Evolutionary conservation across 2,329 filamentous ascomycete species (phyloP).

Genomic region (Elsinoe arachidis): DNA sequence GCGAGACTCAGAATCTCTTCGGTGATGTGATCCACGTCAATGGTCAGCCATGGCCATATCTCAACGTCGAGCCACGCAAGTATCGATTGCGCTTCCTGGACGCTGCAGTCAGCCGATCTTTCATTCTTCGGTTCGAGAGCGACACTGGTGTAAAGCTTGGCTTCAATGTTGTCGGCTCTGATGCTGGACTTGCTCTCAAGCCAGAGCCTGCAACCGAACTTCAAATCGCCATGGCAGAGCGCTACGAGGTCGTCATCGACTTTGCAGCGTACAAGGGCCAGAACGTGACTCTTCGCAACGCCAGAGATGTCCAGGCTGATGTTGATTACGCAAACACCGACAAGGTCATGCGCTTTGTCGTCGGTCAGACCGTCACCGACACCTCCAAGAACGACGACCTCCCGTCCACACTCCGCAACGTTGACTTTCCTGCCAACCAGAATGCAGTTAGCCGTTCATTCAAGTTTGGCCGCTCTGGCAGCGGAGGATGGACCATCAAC

Average conservation of each 20-base stretch:
- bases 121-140: conserved; percentile 39
- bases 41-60: conserved; percentile 50
- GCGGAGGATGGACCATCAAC: conserved; percentile 27
- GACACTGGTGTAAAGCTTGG: conserved; percentile 31
- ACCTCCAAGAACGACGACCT: conserved; percentile 30
- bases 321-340: conserved; percentile 45
- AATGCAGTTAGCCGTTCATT: conserved; percentile 26
- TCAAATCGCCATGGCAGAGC: conserved; percentile 46
- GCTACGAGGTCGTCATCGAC: conserved; percentile 51
- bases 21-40: conserved; percentile 53
- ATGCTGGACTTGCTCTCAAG: conserved; percentile 42
- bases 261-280: conserved; percentile 43
- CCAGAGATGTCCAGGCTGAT: conserved; percentile 28
- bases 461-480: conserved; percentile 23
- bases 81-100: conserved; percentile 51
- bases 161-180: conserved; percentile 48
- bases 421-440: conserved; percentile 23
- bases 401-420: conserved; percentile 22
- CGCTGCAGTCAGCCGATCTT: conserved; percentile 41
- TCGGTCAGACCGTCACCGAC: conserved; percentile 28
- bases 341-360: conserved; percentile 38
- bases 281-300: conserved; percentile 28
- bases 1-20: conserved; percentile 36
- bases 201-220: conserved; percentile 38
- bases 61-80: conserved; percentile 52